Evolutionary conservation across 2,329 filamentous ascomycete species (phyloP).

Genomic region (Rachicladosporium sp.): DNA sequence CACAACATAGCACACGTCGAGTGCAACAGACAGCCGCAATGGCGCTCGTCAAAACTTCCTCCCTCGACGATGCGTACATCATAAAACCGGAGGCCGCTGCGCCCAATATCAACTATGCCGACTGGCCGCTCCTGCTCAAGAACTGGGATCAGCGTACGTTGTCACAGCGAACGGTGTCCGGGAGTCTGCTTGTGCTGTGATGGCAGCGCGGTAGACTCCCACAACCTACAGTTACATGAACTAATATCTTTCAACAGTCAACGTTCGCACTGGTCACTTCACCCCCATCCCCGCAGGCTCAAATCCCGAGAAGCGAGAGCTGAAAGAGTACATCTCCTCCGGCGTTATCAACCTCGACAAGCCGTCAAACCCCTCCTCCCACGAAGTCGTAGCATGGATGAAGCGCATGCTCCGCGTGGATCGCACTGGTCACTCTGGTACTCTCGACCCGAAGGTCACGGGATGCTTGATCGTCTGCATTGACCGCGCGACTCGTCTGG

Average conservation of each 20-base stretch:
- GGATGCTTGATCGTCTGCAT: conserved; percentile 91
- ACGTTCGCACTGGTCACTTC: conserved; percentile 90
- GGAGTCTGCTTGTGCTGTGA: conserved; percentile 1
- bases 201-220: conserved; percentile 2
- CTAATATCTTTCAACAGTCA: conserved; percentile 42
- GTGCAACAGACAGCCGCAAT: conserved; percentile 6
- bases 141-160: conserved; percentile 81
- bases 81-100: conserved; percentile 85
- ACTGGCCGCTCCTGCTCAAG: conserved; percentile 88
- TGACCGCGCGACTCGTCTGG: conserved; percentile 89
- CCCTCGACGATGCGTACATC: conserved; percentile 55
- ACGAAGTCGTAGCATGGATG: conserved; percentile 98
- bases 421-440: conserved; percentile 97
- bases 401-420: conserved; percentile 93
- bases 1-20: too few species aligned
- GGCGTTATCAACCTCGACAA: conserved; percentile 98
- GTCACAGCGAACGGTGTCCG: conserved; percentile 5
- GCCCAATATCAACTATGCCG: conserved; percentile 70
- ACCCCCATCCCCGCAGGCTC: conserved; percentile 91
- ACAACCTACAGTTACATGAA: conserved; percentile 6
- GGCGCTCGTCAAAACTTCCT: conserved; percentile 24
- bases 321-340: conserved; percentile 93
- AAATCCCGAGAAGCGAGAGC: conserved; percentile 79
- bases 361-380: conserved; percentile 91
- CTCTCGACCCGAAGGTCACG: conserved; percentile 95